phyloP scores from a whole-genome alignment of 495 filamentous ascomycete species.

The Halenospora varia region DNA sequence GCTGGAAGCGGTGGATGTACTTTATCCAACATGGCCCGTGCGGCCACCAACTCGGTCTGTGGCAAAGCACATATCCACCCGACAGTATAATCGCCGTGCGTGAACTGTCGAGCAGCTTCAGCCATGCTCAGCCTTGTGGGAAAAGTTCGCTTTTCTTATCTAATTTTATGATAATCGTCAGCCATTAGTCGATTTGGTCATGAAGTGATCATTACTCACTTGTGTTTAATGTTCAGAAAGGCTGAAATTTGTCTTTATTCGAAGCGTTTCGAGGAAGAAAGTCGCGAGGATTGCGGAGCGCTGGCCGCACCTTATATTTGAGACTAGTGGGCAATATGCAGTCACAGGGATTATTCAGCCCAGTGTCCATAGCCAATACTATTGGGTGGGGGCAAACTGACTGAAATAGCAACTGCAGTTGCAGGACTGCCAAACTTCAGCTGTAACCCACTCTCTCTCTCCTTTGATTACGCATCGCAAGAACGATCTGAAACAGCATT shows the following conservation, averaged over 20 bases:
- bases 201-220: not conserved
- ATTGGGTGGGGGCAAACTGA: too few relatives aligned
- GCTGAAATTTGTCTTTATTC: not conserved
- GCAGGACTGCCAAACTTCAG: too few relatives aligned
- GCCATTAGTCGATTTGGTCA: not conserved
- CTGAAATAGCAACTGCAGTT: too few relatives aligned
- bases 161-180: not conserved
- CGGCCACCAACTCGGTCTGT: slow-evolving; percentile 4
- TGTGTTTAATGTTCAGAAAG: not conserved
- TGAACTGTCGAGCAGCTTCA: not conserved
- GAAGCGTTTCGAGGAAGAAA: not conserved
- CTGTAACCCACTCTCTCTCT: too few relatives aligned
- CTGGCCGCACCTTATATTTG: not conserved
- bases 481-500: too few relatives aligned
- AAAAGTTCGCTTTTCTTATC: not conserved
- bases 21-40: slow-evolving; percentile 5
- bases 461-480: too few relatives aligned
- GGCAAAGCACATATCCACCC: slow-evolving; percentile 9
- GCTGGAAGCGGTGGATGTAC: slow-evolving; percentile 1
- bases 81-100: slow-evolving; percentile 2
- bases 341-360: not conserved
- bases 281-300: not conserved
- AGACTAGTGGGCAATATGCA: not conserved
- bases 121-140: not conserved
- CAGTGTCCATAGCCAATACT: not conserved